A percentile compares a stretch with the other conserved stretches of the same genome.
These are phyloP conservation scores for Clonostachys solani DNA, from an alignment of 2,329 filamentous ascomycete genomes.

Conservation along the genomic window DNA sequence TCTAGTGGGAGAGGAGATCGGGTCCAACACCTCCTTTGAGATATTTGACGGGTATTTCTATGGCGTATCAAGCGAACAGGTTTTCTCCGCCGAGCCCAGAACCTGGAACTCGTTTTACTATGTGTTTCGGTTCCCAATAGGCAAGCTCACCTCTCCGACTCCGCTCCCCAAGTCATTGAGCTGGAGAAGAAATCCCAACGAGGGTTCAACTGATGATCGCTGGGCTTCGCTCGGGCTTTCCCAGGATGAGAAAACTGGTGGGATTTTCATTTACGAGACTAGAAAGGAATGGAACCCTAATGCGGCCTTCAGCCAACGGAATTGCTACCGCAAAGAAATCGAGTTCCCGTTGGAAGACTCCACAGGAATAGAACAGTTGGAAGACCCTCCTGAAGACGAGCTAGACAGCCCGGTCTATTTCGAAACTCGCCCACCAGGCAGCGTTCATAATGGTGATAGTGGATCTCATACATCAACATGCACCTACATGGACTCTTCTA, in stretches of 20 bases:
- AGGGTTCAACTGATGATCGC: neutral
- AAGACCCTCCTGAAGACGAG: no score
- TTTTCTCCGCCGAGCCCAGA: neutral
- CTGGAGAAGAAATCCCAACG: neutral
- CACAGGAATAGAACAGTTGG: no score
- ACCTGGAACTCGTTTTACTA: neutral
- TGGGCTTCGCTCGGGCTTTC: neutral
- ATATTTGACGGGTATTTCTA: conserved; percentile 4
- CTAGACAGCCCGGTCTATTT: neutral
- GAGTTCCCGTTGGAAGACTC: neutral
- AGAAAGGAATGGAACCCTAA: neutral
- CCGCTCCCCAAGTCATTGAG: neutral
- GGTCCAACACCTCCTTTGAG: conserved; percentile 2
- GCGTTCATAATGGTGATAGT: neutral
- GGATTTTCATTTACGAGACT: neutral
- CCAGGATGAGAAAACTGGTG: neutral
- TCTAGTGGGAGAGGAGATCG: neutral
- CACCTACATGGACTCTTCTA: neutral
- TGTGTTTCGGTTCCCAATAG: neutral
- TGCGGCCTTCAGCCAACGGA: neutral
- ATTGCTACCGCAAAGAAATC: neutral
- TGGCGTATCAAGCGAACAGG: neutral
- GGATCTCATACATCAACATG: neutral
- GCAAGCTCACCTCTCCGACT: neutral
- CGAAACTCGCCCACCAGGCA: neutral